Evolutionary conservation across 2,329 filamentous ascomycete species (phyloP), one percentile per base, ranked within the genome.

Genomic region (Penicillium sp.): DNA sequence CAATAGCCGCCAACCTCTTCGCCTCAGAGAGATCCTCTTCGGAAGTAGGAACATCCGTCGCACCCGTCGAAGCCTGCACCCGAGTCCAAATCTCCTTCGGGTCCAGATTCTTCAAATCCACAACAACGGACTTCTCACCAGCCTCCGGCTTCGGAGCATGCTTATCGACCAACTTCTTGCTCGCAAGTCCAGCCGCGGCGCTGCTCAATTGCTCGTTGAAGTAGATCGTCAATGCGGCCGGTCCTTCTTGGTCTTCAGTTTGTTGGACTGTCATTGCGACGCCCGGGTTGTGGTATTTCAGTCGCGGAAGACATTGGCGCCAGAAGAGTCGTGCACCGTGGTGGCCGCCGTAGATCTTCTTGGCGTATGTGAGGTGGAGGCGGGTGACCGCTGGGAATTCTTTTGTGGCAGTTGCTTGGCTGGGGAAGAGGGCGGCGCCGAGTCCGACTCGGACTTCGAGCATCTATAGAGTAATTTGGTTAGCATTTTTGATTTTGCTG

Each of bases 211-310:
- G 54, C 56, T 70, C 70, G 44, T 72, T 69, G 55, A 77, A 79
- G 58, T 77, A 77, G 58, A 77, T 69, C 51, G 74, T 74, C 62
- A 78, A 63, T 35, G 69, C 67, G 27, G 75, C 68, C 42, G 71
- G 72, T 3, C 65, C 69, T 22, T 69, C 72, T 63, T 85, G 80
- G 43, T 86, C 76, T 35, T 72, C 67, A 60, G 83, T 86, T 56
- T 89, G 88, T 73, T 88, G 87, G 66, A 96, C 85, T 56, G 89
- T 86, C 83, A 97, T 95, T 42, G 88, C 85, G 44, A 97, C 75
- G 12, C 85, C 78, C 0, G 94, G 94, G 73, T 99, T 99, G 81
- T 96, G 89, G 79, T 87, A 99, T 81, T 99, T 97, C 63, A 99
- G 81, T 54, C 90, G 85, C 22, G 90, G 90, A 46, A 97, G 86